phyloP scores from a whole-genome alignment of 2,329 filamentous ascomycete genomes.

The Clonostachys solani region DNA sequence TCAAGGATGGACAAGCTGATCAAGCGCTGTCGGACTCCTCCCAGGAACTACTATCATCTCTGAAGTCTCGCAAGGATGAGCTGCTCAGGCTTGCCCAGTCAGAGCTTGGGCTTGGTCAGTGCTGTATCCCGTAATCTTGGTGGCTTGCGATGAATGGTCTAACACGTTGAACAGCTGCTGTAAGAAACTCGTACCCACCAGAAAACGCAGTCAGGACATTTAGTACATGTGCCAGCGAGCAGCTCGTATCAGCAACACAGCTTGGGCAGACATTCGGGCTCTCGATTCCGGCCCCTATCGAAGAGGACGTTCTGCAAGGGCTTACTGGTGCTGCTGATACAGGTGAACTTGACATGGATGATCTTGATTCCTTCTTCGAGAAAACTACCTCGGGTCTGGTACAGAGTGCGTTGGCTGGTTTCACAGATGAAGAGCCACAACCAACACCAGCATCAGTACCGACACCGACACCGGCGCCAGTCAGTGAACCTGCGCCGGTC shows the following conservation, averaged over 20 bases:
- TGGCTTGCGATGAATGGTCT: too few species aligned
- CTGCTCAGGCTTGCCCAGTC: slow-evolving; percentile 20
- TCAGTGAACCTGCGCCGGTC: slow-evolving; percentile 3
- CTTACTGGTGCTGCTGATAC: neutral
- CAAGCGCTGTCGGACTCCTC: slow-evolving; percentile 9
- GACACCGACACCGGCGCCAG: too few species aligned
- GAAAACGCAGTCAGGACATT: slow-evolving; percentile 30
- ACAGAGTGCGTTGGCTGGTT: slow-evolving; percentile 28
- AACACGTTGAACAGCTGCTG: too few species aligned
- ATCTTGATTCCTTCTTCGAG: slow-evolving; percentile 35
- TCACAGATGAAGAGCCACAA: too few species aligned
- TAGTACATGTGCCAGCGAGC: slow-evolving; percentile 21
- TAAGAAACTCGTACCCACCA: slow-evolving; percentile 27
- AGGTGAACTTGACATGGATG: slow-evolving; percentile 15
- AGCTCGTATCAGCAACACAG: slow-evolving; percentile 23
- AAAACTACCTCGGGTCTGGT: slow-evolving; percentile 34
- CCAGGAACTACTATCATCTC: slow-evolving; percentile 12
- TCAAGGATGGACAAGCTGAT: slow-evolving; percentile 18
- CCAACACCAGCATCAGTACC: too few species aligned
- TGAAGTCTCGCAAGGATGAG: slow-evolving; percentile 23
- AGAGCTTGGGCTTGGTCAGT: slow-evolving; percentile 17
- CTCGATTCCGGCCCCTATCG: slow-evolving; percentile 15
- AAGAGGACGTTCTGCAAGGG: slow-evolving; percentile 1
- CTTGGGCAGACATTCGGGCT: slow-evolving; percentile 27
- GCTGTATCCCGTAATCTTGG: neutral